Percentiles rank a stretch among this genome's conserved stretches.
phyloP scores from a whole-genome alignment of 176 grass and related monocot genomes.

The Avena sativa region DNA sequence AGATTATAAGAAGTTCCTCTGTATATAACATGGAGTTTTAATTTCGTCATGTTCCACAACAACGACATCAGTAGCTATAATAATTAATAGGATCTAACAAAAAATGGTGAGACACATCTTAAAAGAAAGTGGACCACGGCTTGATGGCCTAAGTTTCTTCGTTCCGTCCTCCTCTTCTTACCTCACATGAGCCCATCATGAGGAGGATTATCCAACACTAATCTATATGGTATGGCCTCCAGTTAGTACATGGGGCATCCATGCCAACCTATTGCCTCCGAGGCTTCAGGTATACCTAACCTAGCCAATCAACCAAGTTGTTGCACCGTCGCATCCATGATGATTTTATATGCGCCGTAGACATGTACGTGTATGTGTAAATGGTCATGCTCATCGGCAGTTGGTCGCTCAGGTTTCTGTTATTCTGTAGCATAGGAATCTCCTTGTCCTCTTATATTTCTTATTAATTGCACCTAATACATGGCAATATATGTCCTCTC shows the following conservation, averaged over 20 bases:
- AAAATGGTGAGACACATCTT: neutral
- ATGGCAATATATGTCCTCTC: neutral
- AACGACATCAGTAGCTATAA: neutral
- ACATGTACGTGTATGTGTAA: neutral
- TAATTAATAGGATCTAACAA: neutral
- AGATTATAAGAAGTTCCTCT: too few relatives aligned
- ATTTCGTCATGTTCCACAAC: neutral
- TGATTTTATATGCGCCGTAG: neutral
- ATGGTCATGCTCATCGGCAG: neutral
- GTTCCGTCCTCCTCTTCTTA: neutral
- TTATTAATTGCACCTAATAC: neutral
- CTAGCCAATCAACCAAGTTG: neutral
- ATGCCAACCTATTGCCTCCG: conserved; percentile 13
- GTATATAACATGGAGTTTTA: neutral
- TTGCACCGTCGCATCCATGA: conserved; percentile 40
- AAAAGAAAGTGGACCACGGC: neutral
- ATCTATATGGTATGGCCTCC: neutral
- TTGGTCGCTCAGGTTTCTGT: neutral
- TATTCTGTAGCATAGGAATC: neutral
- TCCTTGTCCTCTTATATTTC: neutral
- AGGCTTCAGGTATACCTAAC: conserved; percentile 39
- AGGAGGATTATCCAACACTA: neutral
- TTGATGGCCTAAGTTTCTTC: neutral
- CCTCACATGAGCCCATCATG: neutral
- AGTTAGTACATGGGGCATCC: conserved; percentile 7